phyloP scores from a whole-genome alignment of 345 rosid genomes.

The Jatropha curcas region DNA sequence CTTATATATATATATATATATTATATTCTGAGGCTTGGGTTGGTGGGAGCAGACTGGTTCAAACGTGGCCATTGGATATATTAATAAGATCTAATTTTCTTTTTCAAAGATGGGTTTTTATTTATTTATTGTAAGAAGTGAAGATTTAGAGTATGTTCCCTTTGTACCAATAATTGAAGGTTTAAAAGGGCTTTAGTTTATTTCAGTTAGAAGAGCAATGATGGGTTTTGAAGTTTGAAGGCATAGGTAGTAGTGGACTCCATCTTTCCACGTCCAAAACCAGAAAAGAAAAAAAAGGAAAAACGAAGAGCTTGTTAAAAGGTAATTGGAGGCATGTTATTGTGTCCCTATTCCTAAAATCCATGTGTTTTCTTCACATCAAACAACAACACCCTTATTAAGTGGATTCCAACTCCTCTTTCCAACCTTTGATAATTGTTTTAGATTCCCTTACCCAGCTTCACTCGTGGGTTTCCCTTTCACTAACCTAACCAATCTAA shows the following conservation, averaged over 20 bases:
- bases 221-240: slow-evolving; percentile 34
- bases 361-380: slow-evolving; percentile 41
- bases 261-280: slow-evolving; percentile 73
- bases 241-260: slow-evolving; percentile 43
- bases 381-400: slow-evolving; percentile 24
- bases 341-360: slow-evolving; percentile 32
- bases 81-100: no score
- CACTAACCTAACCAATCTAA: slow-evolving; percentile 44
- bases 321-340: slow-evolving; percentile 36
- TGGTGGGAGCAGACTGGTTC: slow-evolving; percentile 32
- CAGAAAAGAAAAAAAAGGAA: slow-evolving; percentile 23
- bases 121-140: no score
- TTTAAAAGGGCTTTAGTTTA: slow-evolving; percentile 34
- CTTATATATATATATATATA: background rate
- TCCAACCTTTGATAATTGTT: slow-evolving; percentile 44
- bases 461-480: slow-evolving; percentile 57
- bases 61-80: background rate
- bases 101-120: no score
- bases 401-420: slow-evolving; percentile 85
- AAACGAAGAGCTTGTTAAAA: slow-evolving; percentile 45
- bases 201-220: slow-evolving; percentile 57
- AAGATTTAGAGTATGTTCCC: no score
- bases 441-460: slow-evolving; percentile 24
- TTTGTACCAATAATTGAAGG: slow-evolving; percentile 51
- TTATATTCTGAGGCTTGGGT: slow-evolving; percentile 15